Conservation (phyloP, 495 filamentous ascomycete species). For the Penicillium lagena region DNA sequence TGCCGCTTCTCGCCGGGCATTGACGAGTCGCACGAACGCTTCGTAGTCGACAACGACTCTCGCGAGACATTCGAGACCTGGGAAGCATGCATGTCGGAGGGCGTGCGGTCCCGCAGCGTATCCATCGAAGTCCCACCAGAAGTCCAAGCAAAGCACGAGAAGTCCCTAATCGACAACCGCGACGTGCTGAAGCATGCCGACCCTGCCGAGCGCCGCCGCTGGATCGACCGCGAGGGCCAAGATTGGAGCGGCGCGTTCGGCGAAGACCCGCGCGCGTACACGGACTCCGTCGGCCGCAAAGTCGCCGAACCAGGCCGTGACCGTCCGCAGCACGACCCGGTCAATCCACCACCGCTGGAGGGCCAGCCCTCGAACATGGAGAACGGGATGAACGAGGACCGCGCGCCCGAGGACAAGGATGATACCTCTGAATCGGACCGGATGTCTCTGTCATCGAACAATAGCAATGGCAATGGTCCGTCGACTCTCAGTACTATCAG, state of each 20-base stretch:
- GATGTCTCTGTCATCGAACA: neutral
- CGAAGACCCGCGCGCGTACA: slow-evolving; percentile 51
- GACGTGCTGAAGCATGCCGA: slow-evolving; percentile 69
- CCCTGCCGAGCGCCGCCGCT: slow-evolving; percentile 64
- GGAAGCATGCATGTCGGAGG: slow-evolving; percentile 84
- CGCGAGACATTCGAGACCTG: slow-evolving; percentile 92
- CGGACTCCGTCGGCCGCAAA: slow-evolving; percentile 45
- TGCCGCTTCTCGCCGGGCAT: slow-evolving; percentile 83
- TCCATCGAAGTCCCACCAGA: slow-evolving; percentile 57
- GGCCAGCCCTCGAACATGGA: slow-evolving; percentile 17
- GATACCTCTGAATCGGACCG: slow-evolving; percentile 8
- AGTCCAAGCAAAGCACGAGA: slow-evolving; percentile 68
- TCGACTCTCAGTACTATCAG: slow-evolving; percentile 11
- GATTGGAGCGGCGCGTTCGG: slow-evolving; percentile 90
- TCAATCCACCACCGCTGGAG: slow-evolving; percentile 37
- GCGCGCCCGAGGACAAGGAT: neutral
- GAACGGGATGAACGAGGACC: neutral
- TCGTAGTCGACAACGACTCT: slow-evolving; percentile 80
- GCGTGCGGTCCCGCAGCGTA: slow-evolving; percentile 65
- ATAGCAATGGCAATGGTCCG: neutral
- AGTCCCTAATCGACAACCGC: slow-evolving; percentile 67
- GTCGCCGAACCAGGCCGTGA: slow-evolving; percentile 49
- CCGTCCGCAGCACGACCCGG: slow-evolving; percentile 53
- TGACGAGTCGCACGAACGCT: slow-evolving; percentile 76
- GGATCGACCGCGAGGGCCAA: slow-evolving; percentile 72